These are phyloP conservation scores for Pneumocystis jirovecii DNA, from an alignment of 1,139 yeast genomes.

Conservation along the genomic window DNA sequence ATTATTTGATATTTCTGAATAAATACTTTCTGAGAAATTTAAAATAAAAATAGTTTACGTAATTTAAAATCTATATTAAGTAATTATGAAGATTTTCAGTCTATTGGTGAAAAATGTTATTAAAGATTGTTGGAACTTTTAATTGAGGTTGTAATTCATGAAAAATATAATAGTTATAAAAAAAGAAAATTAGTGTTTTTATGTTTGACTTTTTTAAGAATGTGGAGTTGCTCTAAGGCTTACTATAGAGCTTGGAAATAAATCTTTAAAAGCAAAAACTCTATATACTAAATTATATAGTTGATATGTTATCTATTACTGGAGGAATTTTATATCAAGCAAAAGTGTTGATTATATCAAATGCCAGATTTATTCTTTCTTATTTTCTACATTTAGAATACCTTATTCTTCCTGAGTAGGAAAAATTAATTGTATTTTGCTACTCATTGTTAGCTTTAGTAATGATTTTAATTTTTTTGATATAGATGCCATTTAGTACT, in stretches of 20 bases:
- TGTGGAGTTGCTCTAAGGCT: conserved; percentile 2
- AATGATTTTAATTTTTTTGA: not conserved
- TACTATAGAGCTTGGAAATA: not conserved
- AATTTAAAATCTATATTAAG: not conserved
- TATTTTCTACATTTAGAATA: conserved; percentile 6
- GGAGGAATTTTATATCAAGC: conserved; percentile 2
- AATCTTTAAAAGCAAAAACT: not conserved
- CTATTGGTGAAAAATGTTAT: not conserved
- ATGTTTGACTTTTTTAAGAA: not conserved
- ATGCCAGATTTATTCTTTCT: not conserved
- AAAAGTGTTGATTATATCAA: conserved; percentile 4
- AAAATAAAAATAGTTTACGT: not conserved
- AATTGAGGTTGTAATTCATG: not conserved
- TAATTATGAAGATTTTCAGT: not conserved
- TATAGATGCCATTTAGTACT: not conserved
- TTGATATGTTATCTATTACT: conserved; percentile 1
- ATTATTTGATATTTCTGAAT: not conserved
- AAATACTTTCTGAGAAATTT: not conserved
- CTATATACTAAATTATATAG: not conserved
- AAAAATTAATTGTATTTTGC: conserved; percentile 1
- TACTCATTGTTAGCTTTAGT: not conserved
- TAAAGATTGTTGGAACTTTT: not conserved
- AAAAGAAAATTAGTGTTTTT: not conserved
- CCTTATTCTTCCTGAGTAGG: conserved; percentile 2
- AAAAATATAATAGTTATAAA: not conserved